phyloP scores from a whole-genome alignment of 495 filamentous ascomycete species.

The Thermothielavioides terrestris region DNA sequence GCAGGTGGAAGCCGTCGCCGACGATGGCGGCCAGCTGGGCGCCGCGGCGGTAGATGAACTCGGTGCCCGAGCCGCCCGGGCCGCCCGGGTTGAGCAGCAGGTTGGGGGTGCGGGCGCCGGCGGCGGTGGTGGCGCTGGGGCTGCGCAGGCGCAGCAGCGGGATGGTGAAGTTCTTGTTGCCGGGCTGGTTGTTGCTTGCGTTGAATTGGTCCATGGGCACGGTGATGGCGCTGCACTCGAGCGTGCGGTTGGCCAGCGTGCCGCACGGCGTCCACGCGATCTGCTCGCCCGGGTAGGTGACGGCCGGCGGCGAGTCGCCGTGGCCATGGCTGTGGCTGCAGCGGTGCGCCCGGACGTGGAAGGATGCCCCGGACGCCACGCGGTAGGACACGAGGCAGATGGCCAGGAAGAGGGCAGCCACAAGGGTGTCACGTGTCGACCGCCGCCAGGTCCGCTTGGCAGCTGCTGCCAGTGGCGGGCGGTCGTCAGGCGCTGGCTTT shows the following conservation, averaged over 20 bases:
- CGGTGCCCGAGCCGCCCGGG: slow-evolving; percentile 34
- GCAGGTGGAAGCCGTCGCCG: slow-evolving; percentile 37
- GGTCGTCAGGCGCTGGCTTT: background rate
- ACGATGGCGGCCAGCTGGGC: slow-evolving; percentile 27
- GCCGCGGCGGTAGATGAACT: slow-evolving; percentile 28
- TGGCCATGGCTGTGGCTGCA: background rate
- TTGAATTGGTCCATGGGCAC: slow-evolving; percentile 42
- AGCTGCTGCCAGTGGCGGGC: background rate
- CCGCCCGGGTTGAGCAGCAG: slow-evolving; percentile 41
- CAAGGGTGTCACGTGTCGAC: too few species aligned
- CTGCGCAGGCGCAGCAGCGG: slow-evolving; percentile 37
- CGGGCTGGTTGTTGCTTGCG: slow-evolving; percentile 11
- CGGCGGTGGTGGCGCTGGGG: slow-evolving; percentile 24
- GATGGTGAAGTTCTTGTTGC: slow-evolving; percentile 31
- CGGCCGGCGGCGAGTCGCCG: background rate
- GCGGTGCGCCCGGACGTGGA: background rate
- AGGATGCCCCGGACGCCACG: too few species aligned
- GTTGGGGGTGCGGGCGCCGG: slow-evolving; percentile 12
- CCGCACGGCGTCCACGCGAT: slow-evolving; percentile 36
- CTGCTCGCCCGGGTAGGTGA: slow-evolving; percentile 27
- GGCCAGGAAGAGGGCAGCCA: background rate
- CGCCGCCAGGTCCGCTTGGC: too few species aligned
- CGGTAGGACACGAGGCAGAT: background rate
- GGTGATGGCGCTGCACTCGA: slow-evolving; percentile 31
- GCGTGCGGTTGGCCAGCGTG: slow-evolving; percentile 17